A percentile compares a stretch with the other conserved stretches of the same genome.
Conservation (phyloP, 2,329 filamentous ascomycete species). For the Fusarium caatingaense region DNA sequence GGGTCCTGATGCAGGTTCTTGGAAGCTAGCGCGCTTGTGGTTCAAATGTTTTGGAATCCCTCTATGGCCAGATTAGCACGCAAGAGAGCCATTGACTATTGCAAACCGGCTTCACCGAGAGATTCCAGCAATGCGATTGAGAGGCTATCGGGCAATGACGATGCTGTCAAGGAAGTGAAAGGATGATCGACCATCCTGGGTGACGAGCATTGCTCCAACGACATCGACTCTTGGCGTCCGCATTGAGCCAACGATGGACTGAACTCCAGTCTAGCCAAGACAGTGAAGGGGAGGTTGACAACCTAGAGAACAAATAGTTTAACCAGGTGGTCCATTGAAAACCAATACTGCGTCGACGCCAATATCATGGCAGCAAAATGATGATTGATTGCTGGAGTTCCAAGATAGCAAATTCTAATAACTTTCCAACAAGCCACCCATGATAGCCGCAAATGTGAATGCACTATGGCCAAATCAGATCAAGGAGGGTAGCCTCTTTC, state of each 20-base stretch:
- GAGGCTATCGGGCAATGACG: background rate
- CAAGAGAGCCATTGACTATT: background rate
- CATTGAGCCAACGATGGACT: conserved; percentile 18
- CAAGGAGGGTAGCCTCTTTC: background rate
- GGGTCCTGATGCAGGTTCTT: conserved; percentile 26
- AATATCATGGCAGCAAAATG: conserved; percentile 4
- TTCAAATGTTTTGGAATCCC: conserved; percentile 10
- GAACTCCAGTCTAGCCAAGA: conserved; percentile 22
- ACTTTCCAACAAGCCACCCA: background rate
- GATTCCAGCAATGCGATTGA: background rate
- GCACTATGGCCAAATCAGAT: background rate
- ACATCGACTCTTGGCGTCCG: conserved; percentile 22
- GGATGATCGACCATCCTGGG: background rate
- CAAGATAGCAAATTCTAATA: background rate
- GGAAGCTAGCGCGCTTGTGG: conserved; percentile 36
- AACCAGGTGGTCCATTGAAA: background rate
- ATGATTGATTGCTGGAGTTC: background rate
- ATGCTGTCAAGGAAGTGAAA: background rate
- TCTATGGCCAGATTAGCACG: background rate
- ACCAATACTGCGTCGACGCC: background rate
- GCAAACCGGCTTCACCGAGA: background rate
- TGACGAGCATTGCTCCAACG: conserved; percentile 25
- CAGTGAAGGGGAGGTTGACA: conserved; percentile 5
- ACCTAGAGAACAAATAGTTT: conserved; percentile 14
- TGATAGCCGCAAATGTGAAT: background rate